Evolutionary conservation across 2,329 filamentous ascomycete species (phyloP).

Genomic region (Calonectria hongkongensis): DNA sequence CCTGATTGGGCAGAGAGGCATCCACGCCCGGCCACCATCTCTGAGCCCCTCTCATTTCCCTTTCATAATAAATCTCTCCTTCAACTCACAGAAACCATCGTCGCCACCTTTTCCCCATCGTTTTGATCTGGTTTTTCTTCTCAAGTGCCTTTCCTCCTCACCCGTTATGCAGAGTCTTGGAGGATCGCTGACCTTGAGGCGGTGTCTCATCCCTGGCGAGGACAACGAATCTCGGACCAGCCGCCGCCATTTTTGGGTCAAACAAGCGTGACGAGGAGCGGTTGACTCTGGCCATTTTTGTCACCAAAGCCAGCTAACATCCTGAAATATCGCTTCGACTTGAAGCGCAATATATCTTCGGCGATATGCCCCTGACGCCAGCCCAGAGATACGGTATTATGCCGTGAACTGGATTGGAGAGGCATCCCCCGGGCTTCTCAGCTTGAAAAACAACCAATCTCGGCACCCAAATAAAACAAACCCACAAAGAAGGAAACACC

Average conservation of each 20-base stretch:
- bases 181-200: not conserved
- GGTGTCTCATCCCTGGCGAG: not conserved
- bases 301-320: not conserved
- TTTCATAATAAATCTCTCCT: slow-evolving; percentile 7
- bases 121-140: not conserved
- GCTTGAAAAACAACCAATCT: not conserved
- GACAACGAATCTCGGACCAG: not conserved
- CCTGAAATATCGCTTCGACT: not conserved
- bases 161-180: not conserved
- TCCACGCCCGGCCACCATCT: not conserved
- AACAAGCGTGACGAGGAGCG: not conserved
- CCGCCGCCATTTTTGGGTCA: too few relatives aligned
- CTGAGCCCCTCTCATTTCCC: slow-evolving; percentile 1
- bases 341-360: not conserved
- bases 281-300: not conserved
- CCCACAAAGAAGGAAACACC: too few relatives aligned
- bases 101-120: not conserved
- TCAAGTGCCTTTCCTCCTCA: not conserved
- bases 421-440: not conserved
- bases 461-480: not conserved
- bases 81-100: not conserved
- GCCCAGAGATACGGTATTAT: not conserved
- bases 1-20: slow-evolving; percentile 13
- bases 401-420: not conserved
- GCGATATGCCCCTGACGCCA: not conserved